phyloP scores from a whole-genome alignment of 83 land plant genomes.

The Diphasiastrum complanatum region DNA sequence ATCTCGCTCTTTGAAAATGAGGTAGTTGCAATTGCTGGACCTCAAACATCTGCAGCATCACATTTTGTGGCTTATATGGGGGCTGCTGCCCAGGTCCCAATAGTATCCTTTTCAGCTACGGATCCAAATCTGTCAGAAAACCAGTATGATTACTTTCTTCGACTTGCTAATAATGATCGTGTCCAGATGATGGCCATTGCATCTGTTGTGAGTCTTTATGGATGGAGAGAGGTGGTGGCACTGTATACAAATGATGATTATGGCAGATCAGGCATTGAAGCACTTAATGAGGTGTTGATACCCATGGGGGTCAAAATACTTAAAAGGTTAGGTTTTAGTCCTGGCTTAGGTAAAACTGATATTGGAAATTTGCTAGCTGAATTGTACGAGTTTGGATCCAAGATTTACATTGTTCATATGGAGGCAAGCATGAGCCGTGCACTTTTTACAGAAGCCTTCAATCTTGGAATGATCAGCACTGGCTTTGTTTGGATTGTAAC shows the following conservation, averaged over 20 bases:
- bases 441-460: too few species aligned
- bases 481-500: slow-evolving; percentile 15
- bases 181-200: not conserved
- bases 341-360: too few species aligned
- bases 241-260: not conserved
- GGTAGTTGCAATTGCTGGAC: not conserved
- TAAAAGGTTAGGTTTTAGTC: not conserved
- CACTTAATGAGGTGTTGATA: not conserved
- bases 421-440: not conserved
- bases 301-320: not conserved
- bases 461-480: slow-evolving; percentile 4
- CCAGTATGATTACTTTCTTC: not conserved
- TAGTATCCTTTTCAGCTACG: slow-evolving; percentile 2
- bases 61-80: not conserved
- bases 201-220: not conserved
- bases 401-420: slow-evolving; percentile 7
- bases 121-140: not conserved
- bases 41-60: not conserved
- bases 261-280: not conserved
- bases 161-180: not conserved
- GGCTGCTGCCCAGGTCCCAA: not conserved
- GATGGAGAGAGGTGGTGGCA: not conserved
- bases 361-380: slow-evolving; percentile 7
- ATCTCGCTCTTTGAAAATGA: not conserved
- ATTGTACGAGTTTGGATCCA: slow-evolving; percentile 3